Percentiles rank a stretch among this genome's conserved stretches.
These are phyloP conservation scores for Cladosporium colombiae DNA, from an alignment of 2,329 filamentous ascomycete genomes.

Conservation along the genomic window DNA sequence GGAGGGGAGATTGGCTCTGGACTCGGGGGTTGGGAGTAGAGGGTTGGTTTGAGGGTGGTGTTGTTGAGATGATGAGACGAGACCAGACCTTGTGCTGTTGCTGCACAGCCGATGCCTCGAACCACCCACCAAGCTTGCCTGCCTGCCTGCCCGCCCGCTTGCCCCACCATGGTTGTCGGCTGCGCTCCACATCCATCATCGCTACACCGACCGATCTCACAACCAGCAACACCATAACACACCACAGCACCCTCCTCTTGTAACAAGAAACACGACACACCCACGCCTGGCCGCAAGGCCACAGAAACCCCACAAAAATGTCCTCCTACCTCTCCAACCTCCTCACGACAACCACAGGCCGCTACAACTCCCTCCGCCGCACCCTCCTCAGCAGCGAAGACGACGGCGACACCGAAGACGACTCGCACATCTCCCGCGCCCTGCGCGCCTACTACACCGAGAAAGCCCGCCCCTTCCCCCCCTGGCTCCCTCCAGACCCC, in stretches of 20 bases:
- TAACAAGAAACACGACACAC: neutral
- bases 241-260: too few relatives aligned
- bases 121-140: neutral
- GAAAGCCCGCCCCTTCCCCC: slow-evolving; percentile 76
- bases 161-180: neutral
- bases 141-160: neutral
- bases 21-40: neutral
- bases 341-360: slow-evolving; percentile 57
- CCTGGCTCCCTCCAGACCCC: slow-evolving; percentile 89
- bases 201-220: neutral
- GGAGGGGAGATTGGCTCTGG: neutral
- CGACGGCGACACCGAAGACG: slow-evolving; percentile 68
- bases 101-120: neutral
- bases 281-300: neutral
- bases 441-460: slow-evolving; percentile 91
- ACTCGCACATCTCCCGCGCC: slow-evolving; percentile 91
- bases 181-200: neutral
- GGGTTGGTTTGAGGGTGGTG: neutral
- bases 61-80: neutral
- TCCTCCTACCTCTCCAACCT: slow-evolving; percentile 79
- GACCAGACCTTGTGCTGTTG: neutral
- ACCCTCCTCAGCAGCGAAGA: slow-evolving; percentile 66
- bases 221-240: neutral
- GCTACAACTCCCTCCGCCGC: slow-evolving; percentile 59
- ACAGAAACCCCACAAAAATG: slow-evolving; percentile 50